Conservation (phyloP, 495 filamentous ascomycete genomes). For the Jackrogersella minutella region DNA sequence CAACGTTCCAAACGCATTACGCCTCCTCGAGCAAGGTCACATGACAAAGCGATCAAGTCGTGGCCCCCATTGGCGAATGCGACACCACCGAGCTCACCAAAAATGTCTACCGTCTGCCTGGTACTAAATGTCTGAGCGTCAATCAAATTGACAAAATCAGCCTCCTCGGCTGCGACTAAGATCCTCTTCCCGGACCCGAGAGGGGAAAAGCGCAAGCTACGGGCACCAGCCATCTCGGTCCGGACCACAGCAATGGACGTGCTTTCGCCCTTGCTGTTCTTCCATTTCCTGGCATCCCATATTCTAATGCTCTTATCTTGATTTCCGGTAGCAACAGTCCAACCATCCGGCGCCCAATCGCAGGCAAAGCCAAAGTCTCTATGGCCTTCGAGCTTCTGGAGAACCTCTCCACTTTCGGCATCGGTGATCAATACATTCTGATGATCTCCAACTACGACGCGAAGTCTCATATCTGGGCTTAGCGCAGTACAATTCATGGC, state of each 20-base stretch:
- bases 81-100: constrained; percentile 84
- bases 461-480: constrained; percentile 79
- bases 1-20: constrained; percentile 78
- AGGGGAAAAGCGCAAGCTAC: constrained; percentile 82
- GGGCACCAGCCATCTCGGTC: constrained; percentile 79
- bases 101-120: constrained; percentile 82
- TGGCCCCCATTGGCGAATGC: constrained; percentile 75
- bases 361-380: constrained; percentile 87
- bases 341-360: constrained; percentile 90
- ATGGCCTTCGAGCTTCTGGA: constrained; percentile 70
- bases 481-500: constrained; percentile 87
- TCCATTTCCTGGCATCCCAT: constrained; percentile 84
- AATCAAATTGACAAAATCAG: constrained; percentile 81
- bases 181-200: constrained; percentile 76
- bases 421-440: constrained; percentile 58
- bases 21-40: constrained; percentile 78
- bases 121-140: constrained; percentile 72
- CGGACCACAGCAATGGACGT: constrained; percentile 67
- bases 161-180: constrained; percentile 81
- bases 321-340: constrained; percentile 87
- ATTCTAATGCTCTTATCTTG: constrained; percentile 87
- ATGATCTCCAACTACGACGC: constrained; percentile 72
- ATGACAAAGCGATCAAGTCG: constrained; percentile 75
- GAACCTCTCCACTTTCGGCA: constrained; percentile 56
- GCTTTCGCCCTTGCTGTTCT: constrained; percentile 51